Percentiles rank a stretch among this genome's conserved stretches.
Evolutionary conservation across 768 basidiomycete species (phyloP).

Genomic region (Trichaptum fuscoviolaceum): DNA sequence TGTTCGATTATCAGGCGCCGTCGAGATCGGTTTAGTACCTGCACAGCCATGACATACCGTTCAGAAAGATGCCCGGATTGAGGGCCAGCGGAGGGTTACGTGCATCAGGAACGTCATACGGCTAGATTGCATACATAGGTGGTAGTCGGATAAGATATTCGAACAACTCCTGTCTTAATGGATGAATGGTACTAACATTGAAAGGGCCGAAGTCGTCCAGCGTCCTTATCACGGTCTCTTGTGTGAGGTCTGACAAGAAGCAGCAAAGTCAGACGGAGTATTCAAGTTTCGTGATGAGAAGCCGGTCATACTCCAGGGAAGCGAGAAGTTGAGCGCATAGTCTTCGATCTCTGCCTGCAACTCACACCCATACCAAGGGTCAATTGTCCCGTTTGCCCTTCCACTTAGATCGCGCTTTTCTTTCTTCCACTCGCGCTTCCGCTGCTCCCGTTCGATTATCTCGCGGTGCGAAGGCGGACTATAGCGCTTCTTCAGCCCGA

Average conservation of each 20-base stretch:
- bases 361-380: constrained; percentile 52
- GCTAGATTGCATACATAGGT: constrained; percentile 20
- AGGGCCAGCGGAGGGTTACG: constrained; percentile 43
- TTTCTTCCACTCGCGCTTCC: constrained; percentile 25
- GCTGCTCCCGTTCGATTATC: constrained; percentile 10
- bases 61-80: constrained; percentile 55
- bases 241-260: constrained; percentile 13
- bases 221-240: constrained; percentile 1
- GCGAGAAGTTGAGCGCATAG: constrained; percentile 68
- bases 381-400: constrained; percentile 45
- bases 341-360: constrained; percentile 62
- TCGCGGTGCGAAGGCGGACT: constrained; percentile 12
- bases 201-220: not conserved
- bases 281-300: not conserved
- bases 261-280: not conserved
- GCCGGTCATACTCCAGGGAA: constrained; percentile 43
- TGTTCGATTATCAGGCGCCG: constrained; percentile 1
- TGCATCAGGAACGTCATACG: constrained; percentile 54
- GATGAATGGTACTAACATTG: not conserved
- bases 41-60: constrained; percentile 37
- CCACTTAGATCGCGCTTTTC: constrained; percentile 44
- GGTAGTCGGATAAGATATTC: not conserved
- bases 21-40: not conserved
- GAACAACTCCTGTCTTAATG: not conserved
- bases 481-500: constrained; percentile 20